Evolutionary conservation across 2,329 filamentous ascomycete species (phyloP), one percentile per base, ranked within the genome.

Genomic region (Penicillium sclerotiorum): DNA sequence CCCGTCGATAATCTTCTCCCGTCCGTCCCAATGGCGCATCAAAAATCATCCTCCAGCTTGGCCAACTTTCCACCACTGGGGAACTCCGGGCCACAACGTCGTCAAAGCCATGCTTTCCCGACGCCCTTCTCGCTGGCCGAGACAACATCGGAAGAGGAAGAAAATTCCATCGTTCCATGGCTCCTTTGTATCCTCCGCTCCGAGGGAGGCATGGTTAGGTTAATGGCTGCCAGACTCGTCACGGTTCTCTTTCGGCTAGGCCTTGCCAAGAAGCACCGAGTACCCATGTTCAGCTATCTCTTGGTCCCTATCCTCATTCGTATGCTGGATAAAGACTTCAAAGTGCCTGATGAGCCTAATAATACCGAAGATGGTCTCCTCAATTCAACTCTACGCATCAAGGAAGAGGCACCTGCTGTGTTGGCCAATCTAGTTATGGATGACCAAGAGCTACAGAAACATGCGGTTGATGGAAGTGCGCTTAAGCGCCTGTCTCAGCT

Each of bases 361-460:
- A 61, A 71, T 12, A 63, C 67, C 38, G 69, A 70, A 49, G 66
- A 67, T 38, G 70, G 67, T 2, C 46, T 72, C 22, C 68, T 72
- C 35, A 71, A 75, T 11, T 62, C 72, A 11, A 73, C 75, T 18
- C 77, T 81, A 60, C 68, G 73, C 8, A 77, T 90, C 11, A 77
- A 85, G 47, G 89, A 93, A 66, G 83, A 83, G 54, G 85, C 88
- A 2, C 89, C 92, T 7, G 80, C 83, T 1, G 81, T 95, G 9
- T 77, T 97, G 47, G 89, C 90, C 13, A 84, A 86, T 38, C 77
- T 97, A 32, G 84, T 96, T 15, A 84, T 85, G 21, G 89, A 94
- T 62, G 90, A 86, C 66, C 84, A 88, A 52, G 80, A 83, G 50
- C 78, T 97, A 45, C 93, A 97, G 70, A 88, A 86, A 61, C 86